These are phyloP conservation scores for Periconia macrospinosa DNA, from an alignment of 2,329 filamentous ascomycete species.

Conservation along the genomic window DNA sequence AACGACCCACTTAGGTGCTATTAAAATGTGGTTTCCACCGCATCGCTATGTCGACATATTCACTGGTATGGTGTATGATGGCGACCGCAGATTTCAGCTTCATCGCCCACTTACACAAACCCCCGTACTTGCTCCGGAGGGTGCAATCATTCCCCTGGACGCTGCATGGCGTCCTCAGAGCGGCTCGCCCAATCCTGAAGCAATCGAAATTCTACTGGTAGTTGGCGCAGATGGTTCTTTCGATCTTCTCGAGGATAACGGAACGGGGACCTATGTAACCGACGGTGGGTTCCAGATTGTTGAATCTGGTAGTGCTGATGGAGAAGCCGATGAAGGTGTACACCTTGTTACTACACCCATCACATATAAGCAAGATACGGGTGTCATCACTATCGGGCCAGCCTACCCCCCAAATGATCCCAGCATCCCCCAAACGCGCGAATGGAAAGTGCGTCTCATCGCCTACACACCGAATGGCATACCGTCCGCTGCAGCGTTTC, in stretches of 20 bases:
- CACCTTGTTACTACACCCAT: conserved; percentile 38
- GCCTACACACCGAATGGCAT: conserved; percentile 23
- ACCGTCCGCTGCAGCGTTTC: conserved; percentile 11
- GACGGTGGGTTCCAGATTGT: conserved; percentile 41
- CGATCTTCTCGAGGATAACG: conserved; percentile 54
- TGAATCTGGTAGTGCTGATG: conserved; percentile 45
- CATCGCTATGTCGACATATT: conserved; percentile 61
- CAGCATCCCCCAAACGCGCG: conserved; percentile 29
- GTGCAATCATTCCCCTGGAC: conserved; percentile 62
- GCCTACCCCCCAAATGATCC: conserved; percentile 26
- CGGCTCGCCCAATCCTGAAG: conserved; percentile 51
- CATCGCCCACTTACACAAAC: conserved; percentile 53
- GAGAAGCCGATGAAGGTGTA: conserved; percentile 27
- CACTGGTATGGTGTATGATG: conserved; percentile 60
- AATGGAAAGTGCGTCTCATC: conserved; percentile 38
- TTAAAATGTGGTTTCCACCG: conserved; percentile 60
- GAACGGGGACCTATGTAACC: conserved; percentile 36
- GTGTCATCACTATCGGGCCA: conserved; percentile 39
- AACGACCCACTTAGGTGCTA: conserved; percentile 51
- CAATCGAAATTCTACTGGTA: conserved; percentile 53
- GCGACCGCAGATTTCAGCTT: conserved; percentile 55
- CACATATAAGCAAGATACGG: conserved; percentile 41
- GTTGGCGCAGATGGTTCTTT: conserved; percentile 53
- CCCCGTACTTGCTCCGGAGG: conserved; percentile 60
- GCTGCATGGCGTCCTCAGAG: conserved; percentile 46